Base-by-base conservation (phyloP, 306 rosid species). In the Sesbania bispinosa region DNA sequence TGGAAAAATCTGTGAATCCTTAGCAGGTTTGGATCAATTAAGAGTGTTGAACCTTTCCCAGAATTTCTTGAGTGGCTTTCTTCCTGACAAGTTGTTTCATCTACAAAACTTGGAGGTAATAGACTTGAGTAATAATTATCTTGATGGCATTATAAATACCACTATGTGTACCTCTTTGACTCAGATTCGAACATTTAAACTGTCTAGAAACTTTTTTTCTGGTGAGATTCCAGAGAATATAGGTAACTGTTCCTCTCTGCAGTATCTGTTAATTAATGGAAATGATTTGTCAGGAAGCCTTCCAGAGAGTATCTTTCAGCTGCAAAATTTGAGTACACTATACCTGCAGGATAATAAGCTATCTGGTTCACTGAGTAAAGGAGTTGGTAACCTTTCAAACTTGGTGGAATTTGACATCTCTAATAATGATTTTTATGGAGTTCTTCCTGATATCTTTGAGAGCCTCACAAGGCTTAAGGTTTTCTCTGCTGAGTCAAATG, bases 11-110 rank as follows among this genome's bases (percentile, higher is more conserved):
- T 61, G 81, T 52, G 73, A 51, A 42, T 38, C 77, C 18, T 23
- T 77, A n/a, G 53, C 77, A 51, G 52, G 61, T 62, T 32, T 77
- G 65, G 81, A 70, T 77, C 72, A 69, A 21, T 20, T 77, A 11
- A 77, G 60, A 62, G 63, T 70, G 16, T 52, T 77, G 5, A 77
- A 69, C 21, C 66, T 77, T 45, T 77, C 81, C 67, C 24, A 61
- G 20, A 69, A 77, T 77, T 61, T 77, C 52, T 6, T 77, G 1
- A 32, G n/a, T 9, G 72, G 72, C 24, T 69, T 43, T 30, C 30
- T 69, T 51, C 81, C 81, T 27, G 48, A 69, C 18, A 57, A 51
- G 29, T 30, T 77, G 59, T 69, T 77, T 62, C 62, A 15, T 8
- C 66, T 69, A 13, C 32, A 41, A n/a, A 77, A 77, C 72, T 51